These are phyloP conservation scores for Morella rubra DNA, from an alignment of 306 rosid species.

Conservation along the genomic window DNA sequence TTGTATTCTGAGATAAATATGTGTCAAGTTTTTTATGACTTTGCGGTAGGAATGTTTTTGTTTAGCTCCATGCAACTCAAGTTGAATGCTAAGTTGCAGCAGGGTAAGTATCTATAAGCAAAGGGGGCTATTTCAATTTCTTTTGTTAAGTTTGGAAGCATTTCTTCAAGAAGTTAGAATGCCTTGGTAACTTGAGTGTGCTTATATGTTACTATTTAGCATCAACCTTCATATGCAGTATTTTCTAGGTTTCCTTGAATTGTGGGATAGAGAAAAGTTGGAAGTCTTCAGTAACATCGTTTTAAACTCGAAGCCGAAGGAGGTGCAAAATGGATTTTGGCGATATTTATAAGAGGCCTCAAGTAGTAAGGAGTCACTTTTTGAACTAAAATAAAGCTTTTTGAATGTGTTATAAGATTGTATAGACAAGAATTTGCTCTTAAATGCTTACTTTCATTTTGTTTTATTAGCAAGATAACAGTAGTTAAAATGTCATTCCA, in stretches of 20 bases:
- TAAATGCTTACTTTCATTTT: neutral
- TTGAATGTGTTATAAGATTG: neutral
- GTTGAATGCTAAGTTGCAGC: slow-evolving; percentile 8
- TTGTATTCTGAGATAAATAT: too few relatives aligned
- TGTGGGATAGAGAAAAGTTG: neutral
- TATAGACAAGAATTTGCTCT: neutral
- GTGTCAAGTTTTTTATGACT: too few relatives aligned
- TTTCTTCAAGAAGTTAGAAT: slow-evolving; percentile 11
- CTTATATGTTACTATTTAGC: neutral
- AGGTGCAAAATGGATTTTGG: neutral
- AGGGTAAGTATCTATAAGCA: slow-evolving; percentile 9
- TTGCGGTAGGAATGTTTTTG: slow-evolving; percentile 17
- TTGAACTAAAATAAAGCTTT: neutral
- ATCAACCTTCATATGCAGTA: neutral
- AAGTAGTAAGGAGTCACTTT: slow-evolving; percentile 1
- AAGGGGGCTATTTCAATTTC: slow-evolving; percentile 1
- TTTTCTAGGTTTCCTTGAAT: neutral
- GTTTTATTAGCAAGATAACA: slow-evolving; percentile 15
- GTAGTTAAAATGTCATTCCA: slow-evolving; percentile 8
- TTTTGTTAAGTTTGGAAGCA: neutral
- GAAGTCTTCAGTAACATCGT: neutral
- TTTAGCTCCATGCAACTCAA: slow-evolving; percentile 24
- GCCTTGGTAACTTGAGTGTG: slow-evolving; percentile 5
- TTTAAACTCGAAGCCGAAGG: neutral
- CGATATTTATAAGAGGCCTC: neutral